Percentiles rank a stretch among this genome's conserved stretches.
Evolutionary conservation across 352 stramenopile genomes (phyloP).

Genomic region (Pythium biforme): DNA sequence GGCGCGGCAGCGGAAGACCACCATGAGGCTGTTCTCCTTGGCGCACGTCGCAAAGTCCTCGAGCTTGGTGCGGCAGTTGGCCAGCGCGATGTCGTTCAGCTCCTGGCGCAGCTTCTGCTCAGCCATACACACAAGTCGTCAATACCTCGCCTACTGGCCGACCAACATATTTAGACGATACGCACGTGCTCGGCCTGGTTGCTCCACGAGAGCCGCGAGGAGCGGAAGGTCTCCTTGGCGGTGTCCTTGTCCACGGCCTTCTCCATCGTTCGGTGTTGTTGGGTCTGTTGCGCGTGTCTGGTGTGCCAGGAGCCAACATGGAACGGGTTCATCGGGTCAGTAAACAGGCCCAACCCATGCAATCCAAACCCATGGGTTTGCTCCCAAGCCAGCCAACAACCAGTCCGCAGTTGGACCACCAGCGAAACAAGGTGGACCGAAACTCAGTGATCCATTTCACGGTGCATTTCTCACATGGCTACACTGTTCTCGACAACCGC

Average conservation of each 20-base stretch:
- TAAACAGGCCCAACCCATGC: neutral
- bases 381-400: neutral
- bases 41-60: constrained; percentile 68
- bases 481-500: neutral
- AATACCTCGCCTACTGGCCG: too few relatives aligned
- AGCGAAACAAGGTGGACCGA: constrained; percentile 20
- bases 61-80: constrained; percentile 62
- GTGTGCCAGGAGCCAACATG: too few relatives aligned
- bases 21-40: constrained; percentile 62
- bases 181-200: constrained; percentile 78
- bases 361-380: constrained; percentile 11
- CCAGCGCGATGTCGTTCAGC: constrained; percentile 78
- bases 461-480: constrained; percentile 19
- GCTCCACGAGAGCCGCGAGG: constrained; percentile 77
- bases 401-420: too few relatives aligned
- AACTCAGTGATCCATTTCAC: neutral
- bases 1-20: constrained; percentile 70
- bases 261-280: constrained; percentile 27
- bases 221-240: constrained; percentile 68
- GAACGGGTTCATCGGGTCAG: too few relatives aligned
- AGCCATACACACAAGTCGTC: neutral
- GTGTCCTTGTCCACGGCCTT: constrained; percentile 68
- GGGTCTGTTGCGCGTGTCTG: constrained; percentile 7
- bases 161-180: neutral
- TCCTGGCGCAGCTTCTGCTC: constrained; percentile 78